These are phyloP conservation scores for Ophiostoma perfectum DNA, from an alignment of 2,329 filamentous ascomycete genomes.

Conservation along the genomic window DNA sequence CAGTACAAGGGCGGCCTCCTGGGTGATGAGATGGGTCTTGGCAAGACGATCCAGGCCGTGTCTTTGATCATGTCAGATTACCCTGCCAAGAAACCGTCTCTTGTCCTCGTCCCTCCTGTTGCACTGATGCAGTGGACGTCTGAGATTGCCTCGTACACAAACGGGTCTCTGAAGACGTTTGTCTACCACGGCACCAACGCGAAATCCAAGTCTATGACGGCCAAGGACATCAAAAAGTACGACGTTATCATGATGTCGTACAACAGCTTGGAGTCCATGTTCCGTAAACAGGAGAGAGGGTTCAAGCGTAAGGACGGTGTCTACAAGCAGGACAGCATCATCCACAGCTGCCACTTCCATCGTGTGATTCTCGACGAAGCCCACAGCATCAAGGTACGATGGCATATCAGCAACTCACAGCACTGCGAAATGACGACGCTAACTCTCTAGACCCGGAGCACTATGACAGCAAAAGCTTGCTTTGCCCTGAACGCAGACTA, in stretches of 20 bases:
- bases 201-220: constrained; percentile 70
- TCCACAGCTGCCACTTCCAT: constrained; percentile 84
- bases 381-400: constrained; percentile 69
- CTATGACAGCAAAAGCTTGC: constrained; percentile 89
- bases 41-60: constrained; percentile 97
- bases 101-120: constrained; percentile 88
- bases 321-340: constrained; percentile 71
- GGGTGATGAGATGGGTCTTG: constrained; percentile 97
- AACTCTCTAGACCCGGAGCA: constrained; percentile 57
- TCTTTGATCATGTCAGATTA: constrained; percentile 98
- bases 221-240: constrained; percentile 71
- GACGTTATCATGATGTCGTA: constrained; percentile 98
- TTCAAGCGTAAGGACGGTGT: constrained; percentile 75
- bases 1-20: constrained; percentile 84
- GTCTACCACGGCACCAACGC: constrained; percentile 83
- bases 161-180: constrained; percentile 83
- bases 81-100: constrained; percentile 71
- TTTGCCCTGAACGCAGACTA: constrained; percentile 83
- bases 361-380: constrained; percentile 84
- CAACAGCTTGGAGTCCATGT: constrained; percentile 83
- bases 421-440: not conserved
- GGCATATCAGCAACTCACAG: no score
- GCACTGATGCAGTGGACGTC: constrained; percentile 93
- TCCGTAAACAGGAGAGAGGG: constrained; percentile 87
- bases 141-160: constrained; percentile 75